phyloP scores from a whole-genome alignment of 805 yeast genomes.

The Myxozyma mucilagina region DNA sequence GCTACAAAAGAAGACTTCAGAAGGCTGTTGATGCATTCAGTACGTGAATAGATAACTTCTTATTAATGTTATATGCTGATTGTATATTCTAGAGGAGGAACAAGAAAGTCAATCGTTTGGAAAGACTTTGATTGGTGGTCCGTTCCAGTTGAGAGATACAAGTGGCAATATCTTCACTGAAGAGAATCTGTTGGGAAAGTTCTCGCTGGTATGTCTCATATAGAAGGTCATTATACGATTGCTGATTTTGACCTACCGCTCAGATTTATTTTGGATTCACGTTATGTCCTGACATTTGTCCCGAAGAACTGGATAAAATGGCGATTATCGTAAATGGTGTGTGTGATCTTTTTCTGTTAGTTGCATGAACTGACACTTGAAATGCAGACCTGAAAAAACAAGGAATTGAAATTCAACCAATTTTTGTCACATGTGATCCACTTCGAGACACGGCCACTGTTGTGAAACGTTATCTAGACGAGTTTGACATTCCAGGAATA shows the following conservation, averaged over 20 bases:
- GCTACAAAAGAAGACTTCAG: constrained; percentile 23
- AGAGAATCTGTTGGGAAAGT: constrained; percentile 71
- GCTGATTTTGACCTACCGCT: background rate
- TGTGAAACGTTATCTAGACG: constrained; percentile 74
- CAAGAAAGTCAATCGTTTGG: constrained; percentile 47
- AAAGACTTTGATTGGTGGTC: constrained; percentile 90
- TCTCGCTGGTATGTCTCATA: constrained; percentile 52
- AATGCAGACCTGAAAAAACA: constrained; percentile 53
- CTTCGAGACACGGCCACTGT: constrained; percentile 90
- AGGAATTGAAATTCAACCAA: constrained; percentile 69
- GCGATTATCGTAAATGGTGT: constrained; percentile 65
- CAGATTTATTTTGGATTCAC: constrained; percentile 90
- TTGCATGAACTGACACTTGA: background rate
- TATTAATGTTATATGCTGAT: background rate
- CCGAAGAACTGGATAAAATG: constrained; percentile 93
- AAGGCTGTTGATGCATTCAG: constrained; percentile 19
- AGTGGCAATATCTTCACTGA: constrained; percentile 76
- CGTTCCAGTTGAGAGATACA: constrained; percentile 70
- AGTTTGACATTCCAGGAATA: constrained; percentile 79
- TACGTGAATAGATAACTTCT: background rate
- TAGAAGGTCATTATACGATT: background rate
- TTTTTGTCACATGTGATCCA: constrained; percentile 96
- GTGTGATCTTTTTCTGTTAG: background rate
- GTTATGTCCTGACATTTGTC: constrained; percentile 98
- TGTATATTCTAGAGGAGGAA: constrained; percentile 12